Percentiles rank a stretch among this genome's conserved stretches.
Evolutionary conservation across 2,329 filamentous ascomycete species (phyloP).

Genomic region (Monosporascus ibericus): DNA sequence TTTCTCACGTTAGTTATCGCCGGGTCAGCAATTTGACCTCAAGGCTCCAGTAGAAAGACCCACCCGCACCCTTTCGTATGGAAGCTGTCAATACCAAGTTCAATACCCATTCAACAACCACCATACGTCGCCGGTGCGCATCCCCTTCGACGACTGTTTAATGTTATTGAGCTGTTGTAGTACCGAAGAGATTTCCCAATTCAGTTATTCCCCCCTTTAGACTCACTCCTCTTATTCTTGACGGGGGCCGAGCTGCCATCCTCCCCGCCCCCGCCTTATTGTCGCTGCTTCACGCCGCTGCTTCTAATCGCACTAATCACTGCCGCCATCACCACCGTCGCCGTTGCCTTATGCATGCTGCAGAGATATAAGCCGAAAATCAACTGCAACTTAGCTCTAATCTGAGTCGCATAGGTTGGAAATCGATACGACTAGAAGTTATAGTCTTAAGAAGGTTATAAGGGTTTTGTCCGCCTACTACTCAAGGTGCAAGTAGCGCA

Average conservation of each 20-base stretch:
- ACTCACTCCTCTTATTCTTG: constrained; percentile 2
- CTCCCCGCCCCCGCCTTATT: constrained; percentile 19
- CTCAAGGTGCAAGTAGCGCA: constrained; percentile 20
- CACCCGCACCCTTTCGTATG: not conserved
- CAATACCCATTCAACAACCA: not conserved
- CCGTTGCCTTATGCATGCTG: constrained; percentile 2
- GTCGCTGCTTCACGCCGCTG: not conserved
- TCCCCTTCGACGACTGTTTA: not conserved
- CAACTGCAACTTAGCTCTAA: constrained; percentile 8
- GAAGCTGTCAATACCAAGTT: too few relatives aligned
- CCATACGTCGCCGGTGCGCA: not conserved
- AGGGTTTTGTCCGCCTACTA: constrained; percentile 6
- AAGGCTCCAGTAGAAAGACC: not conserved
- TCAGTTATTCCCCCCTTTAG: not conserved
- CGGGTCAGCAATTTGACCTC: not conserved
- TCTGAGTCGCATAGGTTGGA: constrained; percentile 1
- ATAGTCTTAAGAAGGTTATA: not conserved
- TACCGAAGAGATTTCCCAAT: not conserved
- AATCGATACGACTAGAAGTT: constrained; percentile 1
- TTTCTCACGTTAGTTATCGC: too few relatives aligned
- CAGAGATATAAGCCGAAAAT: constrained; percentile 2
- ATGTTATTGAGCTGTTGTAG: not conserved
- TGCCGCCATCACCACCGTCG: not conserved
- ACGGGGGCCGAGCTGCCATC: constrained; percentile 2
- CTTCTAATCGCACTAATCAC: not conserved